phyloP scores from a whole-genome alignment of 257 asterid species.

The Capsicum pubescens region DNA sequence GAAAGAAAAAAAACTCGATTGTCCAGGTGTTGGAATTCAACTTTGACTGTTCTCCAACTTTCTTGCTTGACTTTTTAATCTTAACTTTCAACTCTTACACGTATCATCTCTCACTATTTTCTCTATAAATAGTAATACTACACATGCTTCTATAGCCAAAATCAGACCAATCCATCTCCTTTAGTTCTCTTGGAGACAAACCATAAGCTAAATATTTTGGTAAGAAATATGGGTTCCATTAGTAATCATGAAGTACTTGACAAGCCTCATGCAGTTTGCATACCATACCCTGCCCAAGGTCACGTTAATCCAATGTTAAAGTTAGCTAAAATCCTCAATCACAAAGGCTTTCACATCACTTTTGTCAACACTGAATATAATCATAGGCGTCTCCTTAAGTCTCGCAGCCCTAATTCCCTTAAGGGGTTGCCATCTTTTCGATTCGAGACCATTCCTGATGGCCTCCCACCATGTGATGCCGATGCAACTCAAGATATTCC shows the following conservation, averaged over 20 bases:
- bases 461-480: slow-evolving; percentile 31
- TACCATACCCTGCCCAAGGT: slow-evolving; percentile 38
- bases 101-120: not conserved
- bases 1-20: not conserved
- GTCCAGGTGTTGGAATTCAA: not conserved
- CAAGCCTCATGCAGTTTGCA: slow-evolving; percentile 34
- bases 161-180: not conserved
- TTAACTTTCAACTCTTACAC: not conserved
- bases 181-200: not conserved
- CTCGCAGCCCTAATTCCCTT: slow-evolving; percentile 22
- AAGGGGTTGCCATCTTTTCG: slow-evolving; percentile 30
- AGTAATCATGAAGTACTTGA: not conserved
- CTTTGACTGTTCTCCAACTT: not conserved
- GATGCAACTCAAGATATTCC: slow-evolving; percentile 37
- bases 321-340: slow-evolving; percentile 32
- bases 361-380: slow-evolving; percentile 35
- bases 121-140: slow-evolving; percentile 1
- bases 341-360: slow-evolving; percentile 34
- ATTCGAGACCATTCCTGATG: slow-evolving; percentile 35
- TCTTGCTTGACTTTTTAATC: not conserved
- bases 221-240: not conserved
- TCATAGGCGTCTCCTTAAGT: slow-evolving; percentile 24
- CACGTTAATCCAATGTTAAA: slow-evolving; percentile 34
- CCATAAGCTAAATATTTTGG: not conserved
- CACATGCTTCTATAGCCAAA: not conserved